Base-by-base conservation (phyloP, 768 basidiomycete species). In the Butyriboletus loyo region DNA sequence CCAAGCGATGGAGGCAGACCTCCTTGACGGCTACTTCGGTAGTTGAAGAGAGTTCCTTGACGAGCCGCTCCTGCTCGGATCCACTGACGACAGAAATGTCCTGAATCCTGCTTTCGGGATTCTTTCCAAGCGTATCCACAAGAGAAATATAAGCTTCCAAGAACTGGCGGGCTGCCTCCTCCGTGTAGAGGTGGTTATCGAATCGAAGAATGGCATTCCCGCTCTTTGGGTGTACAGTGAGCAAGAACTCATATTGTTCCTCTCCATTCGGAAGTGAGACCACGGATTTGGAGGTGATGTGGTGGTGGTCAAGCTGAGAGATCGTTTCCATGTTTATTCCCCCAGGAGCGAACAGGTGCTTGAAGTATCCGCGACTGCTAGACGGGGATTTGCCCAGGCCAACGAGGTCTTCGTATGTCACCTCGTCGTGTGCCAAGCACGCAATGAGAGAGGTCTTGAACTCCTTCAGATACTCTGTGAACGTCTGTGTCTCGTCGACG, bases 371-470 rank as follows among this genome's bases (percentile, higher is more conserved):
- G 27, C 66, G 66, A 17, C 47, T 53, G 17, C 56, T 44, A 14
- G 62, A 49, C 21, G 63, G 54, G 3, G 64, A 63, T 42, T 63
- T 67, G 28, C 62, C 62, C 13, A 66, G 55, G 21, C 49, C 48
- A 41, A 68, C 67, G 21, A 68, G 61, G 46, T 68, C 66, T 45
- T 68, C 66, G 36, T 66, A 68, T 4, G 63, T 68, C 25, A 65
- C 66, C 21, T 68, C 67, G 38, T 64, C 67, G 31, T 68, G 61
- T 1, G 49, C 48, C 31, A 68, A 49, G 49, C 58, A 58, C 1
- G 49, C 40, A 17, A 68, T 59, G 43, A 69, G 46, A 5, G 52
- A n/a, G 7, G 57, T 43, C 51, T 64, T 68, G 39, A 68, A 68
- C 9, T 53, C 37, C 14, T 24, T 38, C 22, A 68, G 47, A 47